A percentile compares a stretch with the other conserved stretches of the same genome.
These are phyloP conservation scores for Xylaria palmicola DNA, from an alignment of 495 filamentous ascomycete genomes.

Conservation along the genomic window DNA sequence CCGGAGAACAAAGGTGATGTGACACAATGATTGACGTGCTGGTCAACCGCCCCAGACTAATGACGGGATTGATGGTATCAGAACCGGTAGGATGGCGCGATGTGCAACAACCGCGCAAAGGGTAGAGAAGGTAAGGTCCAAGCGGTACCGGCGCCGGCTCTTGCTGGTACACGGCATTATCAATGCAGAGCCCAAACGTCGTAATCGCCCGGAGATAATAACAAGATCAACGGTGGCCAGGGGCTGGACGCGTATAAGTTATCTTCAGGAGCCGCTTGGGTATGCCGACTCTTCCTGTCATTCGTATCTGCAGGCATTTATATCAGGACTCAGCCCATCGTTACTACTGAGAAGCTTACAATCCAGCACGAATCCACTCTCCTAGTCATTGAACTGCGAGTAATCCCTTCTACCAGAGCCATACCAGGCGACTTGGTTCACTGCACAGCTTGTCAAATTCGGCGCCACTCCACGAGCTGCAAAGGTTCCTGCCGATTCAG, in stretches of 20 bases:
- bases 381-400: neutral
- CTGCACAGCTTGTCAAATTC: neutral
- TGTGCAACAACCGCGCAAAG: conserved; percentile 13
- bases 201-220: conserved; percentile 6
- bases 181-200: conserved; percentile 13
- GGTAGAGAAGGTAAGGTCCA: neutral
- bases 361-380: neutral
- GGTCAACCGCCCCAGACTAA: neutral
- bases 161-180: conserved; percentile 17
- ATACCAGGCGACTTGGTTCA: neutral
- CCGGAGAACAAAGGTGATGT: neutral
- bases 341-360: neutral
- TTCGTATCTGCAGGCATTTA: neutral
- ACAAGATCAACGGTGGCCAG: neutral
- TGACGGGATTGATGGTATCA: conserved; percentile 27
- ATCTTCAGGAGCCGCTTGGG: neutral
- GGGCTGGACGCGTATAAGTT: conserved; percentile 3
- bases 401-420: neutral
- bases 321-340: neutral
- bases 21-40: neutral
- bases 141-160: conserved; percentile 14
- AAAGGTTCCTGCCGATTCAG: neutral
- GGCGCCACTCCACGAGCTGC: neutral
- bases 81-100: conserved; percentile 32
- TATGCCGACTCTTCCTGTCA: neutral